Conservation (phyloP, 2,329 filamentous ascomycete species). For the Hypoxylon sp. region DNA sequence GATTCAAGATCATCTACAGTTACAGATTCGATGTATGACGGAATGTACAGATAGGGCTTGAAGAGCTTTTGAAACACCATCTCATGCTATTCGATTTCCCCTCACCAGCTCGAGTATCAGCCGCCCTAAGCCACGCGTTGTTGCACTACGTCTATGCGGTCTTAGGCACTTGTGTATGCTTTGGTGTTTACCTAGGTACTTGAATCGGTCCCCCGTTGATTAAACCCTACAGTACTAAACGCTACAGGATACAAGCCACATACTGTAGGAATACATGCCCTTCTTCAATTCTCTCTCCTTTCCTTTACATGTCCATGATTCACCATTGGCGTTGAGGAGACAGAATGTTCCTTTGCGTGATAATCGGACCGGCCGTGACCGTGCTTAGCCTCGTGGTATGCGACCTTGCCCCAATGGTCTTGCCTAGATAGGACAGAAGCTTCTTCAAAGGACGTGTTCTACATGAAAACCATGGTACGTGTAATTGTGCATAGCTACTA, state of each 20-base stretch:
- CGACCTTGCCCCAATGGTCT: conserved; percentile 14
- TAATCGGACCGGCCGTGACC: conserved; percentile 37
- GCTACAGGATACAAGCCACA: neutral
- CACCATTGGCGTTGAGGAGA: neutral
- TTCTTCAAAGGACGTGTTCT: neutral
- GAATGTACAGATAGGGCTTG: conserved; percentile 6
- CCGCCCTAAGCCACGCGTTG: conserved; percentile 6
- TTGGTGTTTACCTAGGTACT: conserved; percentile 23
- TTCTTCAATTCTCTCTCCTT: neutral
- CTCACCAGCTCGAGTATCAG: neutral
- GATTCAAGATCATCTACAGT: conserved; percentile 10
- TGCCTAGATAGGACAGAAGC: conserved; percentile 22
- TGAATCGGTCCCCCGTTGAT: conserved; percentile 10
- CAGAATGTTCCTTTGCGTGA: conserved; percentile 21
- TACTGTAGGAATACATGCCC: neutral
- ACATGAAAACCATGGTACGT: conserved; percentile 10
- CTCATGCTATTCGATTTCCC: neutral
- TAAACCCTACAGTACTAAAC: conserved; percentile 12
- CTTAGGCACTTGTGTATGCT: neutral
- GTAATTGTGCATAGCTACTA: neutral
- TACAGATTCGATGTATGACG: conserved; percentile 11
- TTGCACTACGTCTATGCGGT: conserved; percentile 9
- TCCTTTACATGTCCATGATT: neutral
- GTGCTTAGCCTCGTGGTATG: conserved; percentile 29
- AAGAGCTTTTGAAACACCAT: conserved; percentile 24